Evolutionary conservation across 2,329 filamentous ascomycete species (phyloP), one percentile per base, ranked within the genome.

Genomic region (Colletotrichum musae): DNA sequence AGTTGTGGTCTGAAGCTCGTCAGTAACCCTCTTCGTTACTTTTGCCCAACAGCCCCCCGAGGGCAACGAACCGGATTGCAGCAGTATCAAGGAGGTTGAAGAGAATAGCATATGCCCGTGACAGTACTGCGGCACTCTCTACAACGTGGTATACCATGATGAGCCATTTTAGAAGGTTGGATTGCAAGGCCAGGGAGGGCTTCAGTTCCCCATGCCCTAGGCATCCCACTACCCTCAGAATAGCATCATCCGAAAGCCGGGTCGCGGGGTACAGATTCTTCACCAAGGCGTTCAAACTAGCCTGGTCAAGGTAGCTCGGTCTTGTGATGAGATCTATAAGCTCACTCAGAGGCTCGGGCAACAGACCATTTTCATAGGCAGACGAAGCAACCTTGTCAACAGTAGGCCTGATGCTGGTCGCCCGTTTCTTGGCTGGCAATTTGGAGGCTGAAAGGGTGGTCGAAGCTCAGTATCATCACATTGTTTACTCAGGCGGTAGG

Each of bases 61-160:
- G 47, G 1, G 26, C 4, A 48, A 39, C 73, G 60, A 82, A 92
- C 86, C 93, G 87, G 70, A 94, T 88, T 68, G 90, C 92, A 58
- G 93, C 91, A 75, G 93, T 95, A 75, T 97, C 93, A 6, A 97
- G 85, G 72, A 95, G 83, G 72, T 93, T 93, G 77, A 97, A 97
- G 4, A 97, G 80, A 18, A 95, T 88, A 0, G 89, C 85, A 75
- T 97, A 97, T 2, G 92, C 83, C 70, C 89, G 90, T 5, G 90
- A 90, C 57, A 97, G 80, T 9, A 91, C 82, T 6, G 82, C 83
- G 53, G 87, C 86, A 48, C 89, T 87, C 62, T 93, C 89, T 21
- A 96, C 80, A 53, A 91, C 82, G 73, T 94, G 91, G 75, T 95
- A 91, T 4, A 94, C 87, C 80, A 93, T 89, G 65, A 94, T 87